Base-by-base conservation (phyloP, 2,329 filamentous ascomycete species). In the Penicillium expansum region DNA sequence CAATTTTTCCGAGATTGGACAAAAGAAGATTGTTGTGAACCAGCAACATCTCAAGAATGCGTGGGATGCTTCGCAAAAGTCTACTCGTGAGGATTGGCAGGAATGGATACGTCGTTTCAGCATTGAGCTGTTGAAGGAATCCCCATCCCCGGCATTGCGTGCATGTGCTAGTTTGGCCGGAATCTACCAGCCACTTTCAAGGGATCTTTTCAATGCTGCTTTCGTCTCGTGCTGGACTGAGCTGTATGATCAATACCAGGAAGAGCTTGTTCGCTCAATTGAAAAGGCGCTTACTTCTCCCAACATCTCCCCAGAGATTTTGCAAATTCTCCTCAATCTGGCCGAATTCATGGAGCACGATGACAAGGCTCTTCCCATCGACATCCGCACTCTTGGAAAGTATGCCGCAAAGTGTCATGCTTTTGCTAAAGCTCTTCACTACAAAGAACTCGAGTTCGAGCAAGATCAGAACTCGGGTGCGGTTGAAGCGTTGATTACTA, bases 341-440 rank as follows among this genome's bases (percentile, higher is more conserved):
- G 94, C 94, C 22, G 94, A 99, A 72, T 99, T 99, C 74, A 99
- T 99, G 94, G 94, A 99, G 72, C 94, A 99, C 69, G 95, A 99
- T 67, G 94, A 99, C 73, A 99, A 99, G 74, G 93, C 95, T 14
- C 79, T 99, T 51, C 94, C 94, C 1, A 99, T 99, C 61, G 95
- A 99, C 70, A 97, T 99, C 62, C 83, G 94, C 48, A 92, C 94
- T 10, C 83, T 99, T 11, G 95, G 95, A 32, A 89, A 93, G 70
- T 96, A 97, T 73, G 94, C 94, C 48, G 93, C 90, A 20, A 93
- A 95, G 67, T 99, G 95, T 65, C 94, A 99, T 74, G 95, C 94
- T 5, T 99, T 96, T 71, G 94, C 94, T 33, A 99, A 99, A 76
- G 94, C 94, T 10, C 80, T 99, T 38, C 94, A 99, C 70, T 99